These are phyloP conservation scores for Stephanodiscus triporus DNA, from an alignment of 108 stramenopile genomes.

Conservation along the genomic window DNA sequence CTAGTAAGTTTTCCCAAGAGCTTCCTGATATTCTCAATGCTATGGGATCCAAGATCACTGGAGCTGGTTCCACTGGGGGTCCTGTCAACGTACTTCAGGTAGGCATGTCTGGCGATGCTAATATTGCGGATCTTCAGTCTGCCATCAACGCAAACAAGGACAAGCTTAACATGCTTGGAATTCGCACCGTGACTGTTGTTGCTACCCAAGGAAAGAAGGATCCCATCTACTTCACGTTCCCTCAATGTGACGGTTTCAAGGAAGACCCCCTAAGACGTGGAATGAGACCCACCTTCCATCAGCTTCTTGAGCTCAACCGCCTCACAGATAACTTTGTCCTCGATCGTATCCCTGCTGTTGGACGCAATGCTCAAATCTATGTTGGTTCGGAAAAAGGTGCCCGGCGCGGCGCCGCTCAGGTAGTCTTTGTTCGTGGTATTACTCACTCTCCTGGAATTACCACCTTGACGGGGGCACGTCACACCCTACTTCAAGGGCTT, in stretches of 20 bases:
- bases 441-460: constrained; percentile 88
- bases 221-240: constrained; percentile 89
- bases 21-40: constrained; percentile 67
- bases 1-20: constrained; percentile 53
- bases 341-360: constrained; percentile 87
- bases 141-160: constrained; percentile 56
- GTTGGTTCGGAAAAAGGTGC: constrained; percentile 83
- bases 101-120: constrained; percentile 46
- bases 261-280: constrained; percentile 93
- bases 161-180: constrained; percentile 71
- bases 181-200: constrained; percentile 85
- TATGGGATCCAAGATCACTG: constrained; percentile 64
- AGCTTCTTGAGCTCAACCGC: constrained; percentile 89
- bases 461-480: constrained; percentile 67
- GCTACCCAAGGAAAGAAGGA: constrained; percentile 71
- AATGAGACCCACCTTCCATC: constrained; percentile 97
- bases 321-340: constrained; percentile 84
- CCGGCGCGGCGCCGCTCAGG: constrained; percentile 82
- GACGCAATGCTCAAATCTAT: constrained; percentile 92
- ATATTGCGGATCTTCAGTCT: constrained; percentile 57
- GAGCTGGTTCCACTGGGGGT: constrained; percentile 52
- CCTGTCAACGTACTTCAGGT: constrained; percentile 88
- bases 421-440: constrained; percentile 92
- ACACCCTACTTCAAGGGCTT: constrained; percentile 86
- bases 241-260: constrained; percentile 71